Evolutionary conservation across 2,329 filamentous ascomycete genomes (phyloP).

Genomic region (Cercospora sp.): DNA sequence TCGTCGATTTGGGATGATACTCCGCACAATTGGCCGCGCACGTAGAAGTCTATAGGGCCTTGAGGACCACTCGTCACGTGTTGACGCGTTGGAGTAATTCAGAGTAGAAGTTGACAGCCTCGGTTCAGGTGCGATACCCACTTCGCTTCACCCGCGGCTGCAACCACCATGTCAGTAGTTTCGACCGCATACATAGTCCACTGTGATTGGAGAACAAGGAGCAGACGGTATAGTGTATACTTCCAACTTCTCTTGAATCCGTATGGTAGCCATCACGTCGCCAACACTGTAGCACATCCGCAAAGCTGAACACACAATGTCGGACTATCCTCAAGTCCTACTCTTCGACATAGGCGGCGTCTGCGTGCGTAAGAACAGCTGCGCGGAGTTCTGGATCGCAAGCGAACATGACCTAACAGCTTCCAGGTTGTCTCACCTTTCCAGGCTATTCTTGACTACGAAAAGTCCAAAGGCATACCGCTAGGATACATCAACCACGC

Average conservation of each 20-base stretch:
- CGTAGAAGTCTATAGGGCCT: not conserved
- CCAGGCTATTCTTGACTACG: constrained; percentile 90
- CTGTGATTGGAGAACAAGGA: not conserved
- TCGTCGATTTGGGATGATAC: not conserved
- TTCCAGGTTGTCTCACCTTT: constrained; percentile 83
- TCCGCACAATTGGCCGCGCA: no score
- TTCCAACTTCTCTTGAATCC: not conserved
- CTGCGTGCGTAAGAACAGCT: constrained; percentile 66
- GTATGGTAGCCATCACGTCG: not conserved
- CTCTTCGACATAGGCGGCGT: constrained; percentile 97
- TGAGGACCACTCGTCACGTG: not conserved
- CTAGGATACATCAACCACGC: constrained; percentile 89
- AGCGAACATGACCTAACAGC: not conserved
- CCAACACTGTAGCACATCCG: not conserved
- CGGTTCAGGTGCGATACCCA: not conserved
- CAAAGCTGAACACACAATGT: not conserved
- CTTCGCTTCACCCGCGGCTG: constrained; percentile 1
- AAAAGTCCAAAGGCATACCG: constrained; percentile 72
- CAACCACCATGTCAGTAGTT: not conserved
- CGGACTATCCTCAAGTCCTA: constrained; percentile 64
- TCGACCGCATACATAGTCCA: not conserved
- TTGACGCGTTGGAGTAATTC: not conserved
- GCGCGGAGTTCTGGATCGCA: not conserved
- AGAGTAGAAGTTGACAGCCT: not conserved
- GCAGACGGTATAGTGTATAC: not conserved